Percentiles rank a stretch among this genome's conserved stretches.
Conservation (phyloP, 192 early-diverging fungal genomes). For the Haplosporangium gracile region DNA sequence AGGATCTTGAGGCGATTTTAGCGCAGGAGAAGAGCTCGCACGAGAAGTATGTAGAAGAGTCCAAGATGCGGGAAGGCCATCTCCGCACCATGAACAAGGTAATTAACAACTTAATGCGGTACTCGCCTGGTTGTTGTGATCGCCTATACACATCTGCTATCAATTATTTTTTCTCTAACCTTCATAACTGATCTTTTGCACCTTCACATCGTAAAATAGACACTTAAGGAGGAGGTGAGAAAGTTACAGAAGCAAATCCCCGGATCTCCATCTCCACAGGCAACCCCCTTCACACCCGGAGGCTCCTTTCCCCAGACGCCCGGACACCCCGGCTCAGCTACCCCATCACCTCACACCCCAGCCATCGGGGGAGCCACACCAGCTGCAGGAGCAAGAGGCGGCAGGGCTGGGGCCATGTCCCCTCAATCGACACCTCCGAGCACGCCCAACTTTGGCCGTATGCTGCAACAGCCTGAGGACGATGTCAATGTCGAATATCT, state of each 20-base stretch:
- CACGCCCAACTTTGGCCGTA: constrained; percentile 43
- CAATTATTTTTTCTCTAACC: neutral
- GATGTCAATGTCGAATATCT: constrained; percentile 82
- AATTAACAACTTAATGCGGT: constrained; percentile 34
- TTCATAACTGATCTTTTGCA: neutral
- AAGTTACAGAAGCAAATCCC: constrained; percentile 63
- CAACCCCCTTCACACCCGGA: constrained; percentile 27
- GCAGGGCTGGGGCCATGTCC: constrained; percentile 17
- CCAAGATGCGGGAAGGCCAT: constrained; percentile 75
- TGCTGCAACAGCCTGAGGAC: constrained; percentile 55
- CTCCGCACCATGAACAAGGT: constrained; percentile 82
- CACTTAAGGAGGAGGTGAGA: constrained; percentile 83
- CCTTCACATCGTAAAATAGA: constrained; percentile 54
- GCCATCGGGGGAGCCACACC: neutral
- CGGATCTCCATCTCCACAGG: constrained; percentile 29
- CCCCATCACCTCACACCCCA: neutral
- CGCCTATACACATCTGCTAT: neutral
- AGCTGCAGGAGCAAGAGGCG: constrained; percentile 13
- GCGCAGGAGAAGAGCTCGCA: constrained; percentile 58
- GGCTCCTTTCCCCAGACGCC: constrained; percentile 34
- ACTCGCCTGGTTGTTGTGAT: neutral
- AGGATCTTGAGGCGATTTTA: constrained; percentile 58
- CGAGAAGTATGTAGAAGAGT: constrained; percentile 74
- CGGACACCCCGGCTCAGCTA: constrained; percentile 11
- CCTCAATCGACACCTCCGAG: constrained; percentile 44